phyloP scores from a whole-genome alignment of 257 asterid genomes.

The Solanum rostratum region DNA sequence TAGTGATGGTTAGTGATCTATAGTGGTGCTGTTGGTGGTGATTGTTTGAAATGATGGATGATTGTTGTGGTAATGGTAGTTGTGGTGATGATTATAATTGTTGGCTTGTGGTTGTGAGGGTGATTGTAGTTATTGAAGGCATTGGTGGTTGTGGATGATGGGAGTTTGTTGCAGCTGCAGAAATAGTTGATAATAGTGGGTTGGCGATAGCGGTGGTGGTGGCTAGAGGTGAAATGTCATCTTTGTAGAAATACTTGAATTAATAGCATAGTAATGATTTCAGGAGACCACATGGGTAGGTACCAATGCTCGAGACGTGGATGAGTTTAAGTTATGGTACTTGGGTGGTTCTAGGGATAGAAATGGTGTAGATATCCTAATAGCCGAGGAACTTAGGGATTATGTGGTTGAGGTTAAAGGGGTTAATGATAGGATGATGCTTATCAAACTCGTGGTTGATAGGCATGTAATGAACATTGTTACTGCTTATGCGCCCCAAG shows the following conservation, averaged over 20 bases:
- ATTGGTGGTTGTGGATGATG: neutral
- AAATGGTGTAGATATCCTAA: no score
- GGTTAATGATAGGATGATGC: no score
- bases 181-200: neutral
- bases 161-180: neutral
- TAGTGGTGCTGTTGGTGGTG: neutral
- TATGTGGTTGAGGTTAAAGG: no score
- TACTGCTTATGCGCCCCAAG: no score
- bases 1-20: no score
- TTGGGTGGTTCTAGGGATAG: no score
- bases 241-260: neutral
- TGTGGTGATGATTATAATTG: neutral
- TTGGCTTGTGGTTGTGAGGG: neutral
- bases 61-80: neutral
- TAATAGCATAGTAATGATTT: neutral
- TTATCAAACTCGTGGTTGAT: no score
- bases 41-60: neutral
- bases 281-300: no score
- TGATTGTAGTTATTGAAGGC: neutral
- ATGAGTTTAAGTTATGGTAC: no score
- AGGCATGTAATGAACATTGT: no score
- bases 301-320: no score
- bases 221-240: neutral
- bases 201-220: neutral
- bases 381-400: no score